phyloP scores from a whole-genome alignment of 768 basidiomycete genomes.

The Candolleomyces eurysporus region DNA sequence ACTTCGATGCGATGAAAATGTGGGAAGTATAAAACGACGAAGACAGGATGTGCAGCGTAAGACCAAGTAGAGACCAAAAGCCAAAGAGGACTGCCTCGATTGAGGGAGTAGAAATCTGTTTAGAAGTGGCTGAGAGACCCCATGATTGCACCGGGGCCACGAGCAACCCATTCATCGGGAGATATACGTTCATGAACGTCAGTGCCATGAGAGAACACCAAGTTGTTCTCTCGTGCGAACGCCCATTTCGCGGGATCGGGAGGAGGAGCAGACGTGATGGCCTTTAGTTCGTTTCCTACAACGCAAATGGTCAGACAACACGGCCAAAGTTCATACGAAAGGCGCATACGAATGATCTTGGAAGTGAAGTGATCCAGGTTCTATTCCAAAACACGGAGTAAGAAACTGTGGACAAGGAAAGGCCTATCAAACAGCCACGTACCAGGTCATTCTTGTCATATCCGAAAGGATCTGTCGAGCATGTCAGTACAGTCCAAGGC shows the following conservation, averaged over 20 bases:
- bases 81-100: too few species aligned
- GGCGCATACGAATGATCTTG: conserved; percentile 57
- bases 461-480: conserved; percentile 43
- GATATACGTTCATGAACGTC: conserved; percentile 37
- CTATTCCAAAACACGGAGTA: conserved; percentile 20
- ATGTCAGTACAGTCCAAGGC: neutral
- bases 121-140: conserved; percentile 29
- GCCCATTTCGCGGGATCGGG: conserved; percentile 63
- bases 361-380: conserved; percentile 72
- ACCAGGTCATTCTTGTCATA: conserved; percentile 77
- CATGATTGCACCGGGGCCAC: conserved; percentile 47
- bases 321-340: conserved; percentile 1
- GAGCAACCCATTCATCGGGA: conserved; percentile 57
- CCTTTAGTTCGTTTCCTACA: conserved; percentile 56
- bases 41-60: neutral
- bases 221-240: conserved; percentile 58
- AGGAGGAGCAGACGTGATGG: conserved; percentile 56
- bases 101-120: neutral
- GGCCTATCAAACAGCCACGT: conserved; percentile 17
- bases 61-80: neutral
- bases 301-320: neutral
- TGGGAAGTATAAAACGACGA: too few species aligned
- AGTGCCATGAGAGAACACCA: conserved; percentile 41
- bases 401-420: neutral
- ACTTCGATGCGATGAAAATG: too few species aligned